phyloP scores from a whole-genome alignment of 177 flowering plant species.

The Vitis hybrid region DNA sequence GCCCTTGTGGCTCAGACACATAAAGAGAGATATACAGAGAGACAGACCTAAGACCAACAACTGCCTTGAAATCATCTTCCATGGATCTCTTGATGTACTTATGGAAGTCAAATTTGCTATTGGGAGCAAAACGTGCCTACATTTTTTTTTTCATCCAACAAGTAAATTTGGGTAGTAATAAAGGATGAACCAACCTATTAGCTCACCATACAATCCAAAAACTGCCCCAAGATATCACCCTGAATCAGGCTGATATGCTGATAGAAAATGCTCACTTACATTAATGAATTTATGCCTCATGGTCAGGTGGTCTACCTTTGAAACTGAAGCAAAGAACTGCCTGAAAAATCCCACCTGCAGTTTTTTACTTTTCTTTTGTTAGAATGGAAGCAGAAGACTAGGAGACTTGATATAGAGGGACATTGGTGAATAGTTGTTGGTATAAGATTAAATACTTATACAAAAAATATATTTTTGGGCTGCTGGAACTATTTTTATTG shows the following conservation, averaged over 20 bases:
- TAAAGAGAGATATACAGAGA: neutral
- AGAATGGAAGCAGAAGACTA: too few relatives aligned
- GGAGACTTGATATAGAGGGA: neutral
- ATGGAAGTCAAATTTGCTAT: constrained; percentile 51
- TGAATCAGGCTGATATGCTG: neutral
- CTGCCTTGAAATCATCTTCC: constrained; percentile 58
- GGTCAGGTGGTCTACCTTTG: constrained; percentile 54
- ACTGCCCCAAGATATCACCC: too few relatives aligned
- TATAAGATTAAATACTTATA: too few relatives aligned
- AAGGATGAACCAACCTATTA: too few relatives aligned
- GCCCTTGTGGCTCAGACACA: neutral
- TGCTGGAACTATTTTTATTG: too few relatives aligned
- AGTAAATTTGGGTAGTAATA: too few relatives aligned
- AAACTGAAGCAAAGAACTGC: constrained; percentile 50
- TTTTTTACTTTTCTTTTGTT: too few relatives aligned
- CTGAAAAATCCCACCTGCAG: constrained; percentile 52
- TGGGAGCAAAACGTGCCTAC: constrained; percentile 51
- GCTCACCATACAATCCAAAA: too few relatives aligned
- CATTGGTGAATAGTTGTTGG: neutral
- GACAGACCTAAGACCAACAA: constrained; percentile 48
- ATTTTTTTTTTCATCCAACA: neutral
- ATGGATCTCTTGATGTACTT: constrained; percentile 57
- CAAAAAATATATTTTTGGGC: too few relatives aligned
- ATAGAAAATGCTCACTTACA: constrained; percentile 23
- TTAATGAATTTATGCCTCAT: constrained; percentile 56